Evolutionary conservation across 2,329 filamentous ascomycete species (phyloP), one percentile per base, ranked within the genome.

Genomic region (Exophiala viscosa): DNA sequence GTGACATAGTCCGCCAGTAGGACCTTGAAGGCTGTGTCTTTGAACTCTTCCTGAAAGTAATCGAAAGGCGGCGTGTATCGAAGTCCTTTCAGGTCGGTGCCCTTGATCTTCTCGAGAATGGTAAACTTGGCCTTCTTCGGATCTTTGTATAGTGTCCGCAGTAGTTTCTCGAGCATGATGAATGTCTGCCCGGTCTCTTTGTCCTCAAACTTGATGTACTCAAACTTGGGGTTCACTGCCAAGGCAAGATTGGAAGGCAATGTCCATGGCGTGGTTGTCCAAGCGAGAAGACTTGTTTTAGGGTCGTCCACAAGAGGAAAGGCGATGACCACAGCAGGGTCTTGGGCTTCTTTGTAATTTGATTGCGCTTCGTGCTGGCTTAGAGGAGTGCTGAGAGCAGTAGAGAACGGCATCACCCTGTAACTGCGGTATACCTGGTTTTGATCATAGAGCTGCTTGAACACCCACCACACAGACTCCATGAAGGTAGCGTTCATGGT

Each of bases 381-480:
- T 59, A 95, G 76, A 5, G 88, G 85, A 3, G 89, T 95, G 40
- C 85, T 89, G 64, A 95, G 78, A 13, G 85, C 88, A 1, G 88
- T 95, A 31, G 88, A 93, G 71, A 91, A 95, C 7, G 90, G 90
- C 86, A 95, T 90, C 57, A 95, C 88, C 65, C 85, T 82, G 69
- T 90, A 86, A 23, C 88, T 89, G 64, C 88, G 86, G 67, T 95
- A 95, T 47, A 95, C 88, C 56, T 85, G 78, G 54, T 84, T 86
- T 72, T 95, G 91, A 62, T 92, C 86, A 69, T 87, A 91, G 20
- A 95, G 77, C 67, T 90, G 83, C 74, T 90, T 92, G 76, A 95
- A 95, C 5, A 90, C 87, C 90, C 90, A 95, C 90, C 90, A 95
- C 62, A 87, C 83, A 0, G 85, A 85, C 74, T 95, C 90, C 90